Base-by-base conservation (phyloP, 495 filamentous ascomycete species). In the Penicillium cosmopolitanum region DNA sequence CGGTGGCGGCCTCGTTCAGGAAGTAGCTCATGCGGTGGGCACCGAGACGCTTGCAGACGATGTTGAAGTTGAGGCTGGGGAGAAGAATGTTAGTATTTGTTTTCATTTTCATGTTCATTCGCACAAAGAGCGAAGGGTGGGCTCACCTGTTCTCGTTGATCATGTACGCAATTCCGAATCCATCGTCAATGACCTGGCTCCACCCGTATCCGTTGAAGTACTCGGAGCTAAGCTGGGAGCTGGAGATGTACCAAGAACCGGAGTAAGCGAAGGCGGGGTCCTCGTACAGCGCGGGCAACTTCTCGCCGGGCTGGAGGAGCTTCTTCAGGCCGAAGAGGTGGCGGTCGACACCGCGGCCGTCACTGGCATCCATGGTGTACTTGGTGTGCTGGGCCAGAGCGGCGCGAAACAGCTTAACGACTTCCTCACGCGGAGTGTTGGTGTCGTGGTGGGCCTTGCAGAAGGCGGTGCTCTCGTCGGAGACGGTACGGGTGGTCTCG, bases 151-250 rank as follows among this genome's bases (percentile, higher is more conserved):
- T 96, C 83, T 99, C 95, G 69, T 99, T 99, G 68, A 99, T 97
- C 96, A 99, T 99, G 67, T 99, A 99, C 12, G 96, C 96, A 74
- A 99, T 96, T 19, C 96, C 95, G 73, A 91, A 99, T 15, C 95
- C 95, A 38, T 88, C 91, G 71, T 98, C 94, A 57, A 98, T 89
- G 18, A 99, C 96, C 83, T 99, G 94, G 69, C 91, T 96, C 96
- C 96, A 99, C 33, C 96, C 96, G 79, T 99, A 99, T 15, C 96
- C 96, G 71, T 99, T 98, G 81, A 98, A 99, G 80, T 86, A 96
- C 82, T 99, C 96, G 28, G 87, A 92, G 77, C 89, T 93, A 70
- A 99, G 77, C 83, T 99, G 96, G 65, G 84, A 89, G 35, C 87
- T 92, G 31, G 87, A 92, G 60, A 99, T 75, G 77, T 85, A 97